Conservation (phyloP, 163 green algal species). For the Chlamydomonas reinhardtii region DNA sequence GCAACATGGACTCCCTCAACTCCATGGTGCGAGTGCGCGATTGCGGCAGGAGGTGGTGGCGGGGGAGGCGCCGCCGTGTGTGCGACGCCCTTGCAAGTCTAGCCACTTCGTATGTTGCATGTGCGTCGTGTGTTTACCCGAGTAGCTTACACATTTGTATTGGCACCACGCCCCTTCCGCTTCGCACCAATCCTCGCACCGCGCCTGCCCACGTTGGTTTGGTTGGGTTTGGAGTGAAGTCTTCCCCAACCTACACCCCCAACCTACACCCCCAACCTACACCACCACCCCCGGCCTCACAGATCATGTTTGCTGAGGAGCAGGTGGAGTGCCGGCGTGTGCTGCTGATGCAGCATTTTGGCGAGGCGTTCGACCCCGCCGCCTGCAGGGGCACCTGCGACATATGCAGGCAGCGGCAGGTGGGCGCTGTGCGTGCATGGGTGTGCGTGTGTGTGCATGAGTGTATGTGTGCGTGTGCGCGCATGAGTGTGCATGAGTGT, state of each 20-base stretch:
- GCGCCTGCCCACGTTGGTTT: too few species aligned
- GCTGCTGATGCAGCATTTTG: slow-evolving; percentile 92
- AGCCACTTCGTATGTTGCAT: too few species aligned
- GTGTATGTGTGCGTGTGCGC: neutral
- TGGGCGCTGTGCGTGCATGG: neutral
- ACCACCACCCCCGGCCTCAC: neutral
- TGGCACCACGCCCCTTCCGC: too few species aligned
- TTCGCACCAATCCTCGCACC: too few species aligned
- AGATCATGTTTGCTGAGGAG: slow-evolving; percentile 89
- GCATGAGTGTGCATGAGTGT: too few species aligned
- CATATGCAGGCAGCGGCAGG: slow-evolving; percentile 37
- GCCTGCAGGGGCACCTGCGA: slow-evolving; percentile 83
- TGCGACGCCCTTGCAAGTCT: too few species aligned
- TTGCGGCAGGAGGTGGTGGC: too few species aligned
- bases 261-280: neutral
- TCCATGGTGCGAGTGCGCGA: slow-evolving; percentile 72
- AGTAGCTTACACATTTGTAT: too few species aligned
- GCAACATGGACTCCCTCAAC: slow-evolving; percentile 88
- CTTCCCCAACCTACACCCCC: too few species aligned
- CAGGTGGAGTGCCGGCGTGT: slow-evolving; percentile 85
- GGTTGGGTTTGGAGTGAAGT: too few species aligned
- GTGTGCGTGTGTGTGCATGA: neutral
- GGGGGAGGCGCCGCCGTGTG: too few species aligned
- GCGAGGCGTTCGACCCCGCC: slow-evolving; percentile 72
- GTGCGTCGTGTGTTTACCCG: too few species aligned